Evolutionary conservation across 148 eudicot genomes (phyloP).

Genomic region (Selenicereus undatus): DNA sequence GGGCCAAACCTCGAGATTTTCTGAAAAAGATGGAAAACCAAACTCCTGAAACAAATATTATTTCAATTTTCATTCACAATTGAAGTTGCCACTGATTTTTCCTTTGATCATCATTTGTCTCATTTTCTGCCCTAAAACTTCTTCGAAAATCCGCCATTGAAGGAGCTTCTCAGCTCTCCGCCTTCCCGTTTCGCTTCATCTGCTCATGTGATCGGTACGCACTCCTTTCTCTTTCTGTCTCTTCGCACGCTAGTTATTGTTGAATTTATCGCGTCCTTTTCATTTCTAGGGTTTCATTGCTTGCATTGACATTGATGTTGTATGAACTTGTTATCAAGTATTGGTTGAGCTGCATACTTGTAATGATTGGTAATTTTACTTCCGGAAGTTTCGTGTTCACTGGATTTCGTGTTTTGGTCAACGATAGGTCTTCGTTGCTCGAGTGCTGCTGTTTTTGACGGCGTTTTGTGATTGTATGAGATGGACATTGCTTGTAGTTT

Average conservation of each 20-base stretch:
- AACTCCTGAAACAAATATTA: not conserved
- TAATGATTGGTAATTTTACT: constrained; percentile 1
- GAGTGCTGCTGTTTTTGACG: not conserved
- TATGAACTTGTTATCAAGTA: not conserved
- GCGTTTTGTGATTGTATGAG: constrained; percentile 15
- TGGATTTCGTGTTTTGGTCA: constrained; percentile 32
- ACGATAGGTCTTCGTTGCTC: constrained; percentile 21
- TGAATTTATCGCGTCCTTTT: constrained; percentile 8
- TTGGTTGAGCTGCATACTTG: not conserved
- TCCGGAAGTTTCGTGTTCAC: constrained; percentile 3
- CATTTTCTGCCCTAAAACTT: constrained; percentile 9
- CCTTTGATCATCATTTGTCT: constrained; percentile 6
- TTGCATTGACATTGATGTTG: not conserved
- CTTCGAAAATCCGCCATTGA: constrained; percentile 40
- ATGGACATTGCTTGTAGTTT: constrained; percentile 66
- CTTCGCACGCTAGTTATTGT: not conserved
- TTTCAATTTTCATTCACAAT: not conserved
- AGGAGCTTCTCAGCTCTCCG: constrained; percentile 25
- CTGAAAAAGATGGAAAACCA: not conserved
- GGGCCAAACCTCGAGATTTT: constrained; percentile 11
- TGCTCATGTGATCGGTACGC: constrained; percentile 24
- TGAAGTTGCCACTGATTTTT: not conserved
- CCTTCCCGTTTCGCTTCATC: constrained; percentile 3
- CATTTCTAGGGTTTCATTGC: no score
- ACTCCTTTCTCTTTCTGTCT: not conserved